Base-by-base conservation (phyloP, 1,284 basidiomycete species). In the Vanrija sp. region DNA sequence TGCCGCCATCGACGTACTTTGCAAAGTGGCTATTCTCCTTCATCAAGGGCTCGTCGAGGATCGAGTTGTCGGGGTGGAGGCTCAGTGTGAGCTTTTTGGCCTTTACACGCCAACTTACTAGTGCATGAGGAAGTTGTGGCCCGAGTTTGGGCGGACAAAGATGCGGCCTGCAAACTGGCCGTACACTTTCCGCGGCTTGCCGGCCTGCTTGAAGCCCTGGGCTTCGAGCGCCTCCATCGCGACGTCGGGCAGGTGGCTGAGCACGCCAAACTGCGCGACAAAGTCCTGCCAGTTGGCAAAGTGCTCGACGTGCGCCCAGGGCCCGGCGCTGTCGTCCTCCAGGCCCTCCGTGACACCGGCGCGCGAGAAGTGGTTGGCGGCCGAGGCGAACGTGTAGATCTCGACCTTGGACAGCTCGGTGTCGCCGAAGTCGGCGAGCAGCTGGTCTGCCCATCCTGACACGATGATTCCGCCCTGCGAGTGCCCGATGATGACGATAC, bases 351-450 rank as follows among this genome's bases (percentile, higher is more conserved):
- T 34, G 34, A 8, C 15, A 5, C 40, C 8, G 5, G 64, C 65
- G 42, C 58, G 58, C 28, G 58, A 63, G 39, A 71, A 69, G 57
- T 73, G 71, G 52, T 67, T 71, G n/a, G 68, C 67, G 12, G 68
- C 71, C 0, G 58, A 61, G 6, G 67, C 69, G 49, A 73, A 73
- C 0, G 71, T 71, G 63, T 73, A 73, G 39, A 73, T 57, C 53
- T 73, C 69, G 50, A 71, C 52, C 50, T 68, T 69, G 48, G 51
- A 19, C 16, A 69, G 65, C 7, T 55, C 34, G 23, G 58, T 60
- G 29, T 55, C 34, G 23, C 64, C 55, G 45, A 68, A 68, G 51
- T 71, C 66, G 43, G 59, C 49, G n/a, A 70, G 63, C 21, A 70
- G 61, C 51, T 66, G 64, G 56, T 66, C 64, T 7, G 61, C 50